Base-by-base conservation (phyloP, 2,329 filamentous ascomycete genomes). In the Pseudogymnoascus sp. region DNA sequence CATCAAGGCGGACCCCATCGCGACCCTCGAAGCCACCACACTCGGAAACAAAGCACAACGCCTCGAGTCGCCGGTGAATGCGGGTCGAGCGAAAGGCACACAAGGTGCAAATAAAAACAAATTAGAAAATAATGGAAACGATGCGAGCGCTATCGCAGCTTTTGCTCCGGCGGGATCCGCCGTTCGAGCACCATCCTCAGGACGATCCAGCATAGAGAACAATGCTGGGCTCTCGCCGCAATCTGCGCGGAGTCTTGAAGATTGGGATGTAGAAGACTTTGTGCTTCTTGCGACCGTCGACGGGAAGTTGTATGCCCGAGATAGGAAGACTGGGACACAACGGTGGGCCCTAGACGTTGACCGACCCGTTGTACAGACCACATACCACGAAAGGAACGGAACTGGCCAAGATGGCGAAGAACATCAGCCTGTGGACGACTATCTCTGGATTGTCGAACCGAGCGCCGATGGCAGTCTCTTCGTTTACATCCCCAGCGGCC, bases 191-290 rank as follows among this genome's bases (percentile, higher is more conserved):
- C 90, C 89, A 85, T 76, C 76, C 77, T 84, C 85, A 85, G 81
- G 84, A 85, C 78, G 80, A 74, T 83, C 82, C 77, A 82, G 81
- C 66, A 74, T 71, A 62, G 67, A 77, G 62, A 79, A 81, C 74
- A 37, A 58, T 58, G 80, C 81, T 74, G 86, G 85, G 70, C 80
- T 89, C 76, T 83, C 88, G 79, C 89, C 87, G 87, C 88, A 90
- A 74, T 81, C 34, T 62, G 93, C 91, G 92, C 92, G 93, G 86
- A 95, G 88, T 82, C 82, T 97, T 84, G 88, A 92, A 84, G 93
- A 97, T 79, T 97, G 93, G 93, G 91, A 97, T 89, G 92, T 97
- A 79, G 93, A 97, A 90, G 92, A 97, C 81, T 96, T 97, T 84
- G 90, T 97, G 79, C 90, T 99, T 81, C 82, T 99, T 89, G 93